Evolutionary conservation across 176 grass and related monocot genomes (phyloP), one percentile per base, ranked within the genome.

Genomic region (Zea luxurians): DNA sequence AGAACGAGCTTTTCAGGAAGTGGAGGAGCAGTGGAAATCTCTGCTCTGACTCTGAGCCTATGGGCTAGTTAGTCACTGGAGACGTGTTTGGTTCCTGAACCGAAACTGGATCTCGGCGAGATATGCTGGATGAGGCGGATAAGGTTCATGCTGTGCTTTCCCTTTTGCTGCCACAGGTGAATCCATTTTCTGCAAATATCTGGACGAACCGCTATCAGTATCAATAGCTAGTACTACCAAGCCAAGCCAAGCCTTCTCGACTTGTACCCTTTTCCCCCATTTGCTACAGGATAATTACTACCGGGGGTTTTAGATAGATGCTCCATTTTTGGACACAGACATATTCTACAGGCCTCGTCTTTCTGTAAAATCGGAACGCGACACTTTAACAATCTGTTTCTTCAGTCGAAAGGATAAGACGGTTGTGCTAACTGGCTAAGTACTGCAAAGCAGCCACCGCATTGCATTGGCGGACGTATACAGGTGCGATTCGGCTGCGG

Each of bases 121-220:
- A 18, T 78, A 40, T 2, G 58, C 40, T 52, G 65, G 53, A 10
- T 47, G 36, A 27, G 7, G 61, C 47, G 13, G 82, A 78, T 78
- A 64, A 78, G 55, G 48, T 15, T n/a, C 10, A 37, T 43, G 38
- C 72, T 15, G 58, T 85, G 67, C 83, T 73, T 73, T 46, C 21
- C 15, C 15, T 85, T 73, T 73, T 58, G 7, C 8, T 48, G 48
- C 47, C 83, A 79, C 40, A 65, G 73, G 18, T 65, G 58, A 73
- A 20, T 38, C 37, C 48, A 2, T 73, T 65, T 62, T 13, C 34
- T 38, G 2, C 7, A 66, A 82, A 76, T 71, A 71, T 87, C 73
- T 82, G 11, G 7, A 53, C 21, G 37, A 60, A 64, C 47, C 73
- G 44, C 74, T 36, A 18, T 87, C 79, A 27, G 6, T n/a, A 18